A percentile compares a stretch with the other conserved stretches of the same genome.
Evolutionary conservation across 495 filamentous ascomycete genomes (phyloP).

Genomic region (Xylaria acuta): DNA sequence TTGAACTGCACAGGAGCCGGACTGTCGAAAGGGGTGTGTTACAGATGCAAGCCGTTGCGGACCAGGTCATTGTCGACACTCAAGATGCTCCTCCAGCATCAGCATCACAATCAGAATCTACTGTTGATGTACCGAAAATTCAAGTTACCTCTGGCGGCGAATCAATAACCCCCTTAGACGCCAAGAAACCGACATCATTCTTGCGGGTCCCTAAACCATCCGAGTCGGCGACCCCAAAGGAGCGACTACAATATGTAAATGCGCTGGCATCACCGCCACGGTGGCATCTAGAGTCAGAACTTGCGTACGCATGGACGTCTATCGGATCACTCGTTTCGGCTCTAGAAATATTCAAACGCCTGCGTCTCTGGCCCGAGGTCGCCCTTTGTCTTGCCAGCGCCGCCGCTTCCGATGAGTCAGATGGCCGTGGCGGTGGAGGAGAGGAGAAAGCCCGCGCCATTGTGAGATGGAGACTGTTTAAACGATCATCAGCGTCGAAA

Average conservation of each 20-base stretch:
- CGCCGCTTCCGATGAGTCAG: slow-evolving; percentile 70
- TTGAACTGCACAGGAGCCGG: slow-evolving; percentile 83
- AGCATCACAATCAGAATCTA: slow-evolving; percentile 18
- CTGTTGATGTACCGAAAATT: slow-evolving; percentile 46
- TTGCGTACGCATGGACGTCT: slow-evolving; percentile 87
- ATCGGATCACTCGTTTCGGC: slow-evolving; percentile 88
- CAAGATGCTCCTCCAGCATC: slow-evolving; percentile 48
- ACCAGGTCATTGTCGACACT: slow-evolving; percentile 94
- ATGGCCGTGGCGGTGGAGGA: slow-evolving; percentile 51
- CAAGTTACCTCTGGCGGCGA: slow-evolving; percentile 41
- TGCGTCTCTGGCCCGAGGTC: slow-evolving; percentile 95
- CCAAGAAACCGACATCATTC: slow-evolving; percentile 70
- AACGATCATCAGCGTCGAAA: slow-evolving; percentile 41
- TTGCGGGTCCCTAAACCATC: slow-evolving; percentile 76
- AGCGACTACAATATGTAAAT: slow-evolving; percentile 83
- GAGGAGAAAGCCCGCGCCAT: slow-evolving; percentile 83
- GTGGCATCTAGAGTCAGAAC: slow-evolving; percentile 93
- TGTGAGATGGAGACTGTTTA: slow-evolving; percentile 78
- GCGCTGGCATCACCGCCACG: slow-evolving; percentile 80
- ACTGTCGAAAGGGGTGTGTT: slow-evolving; percentile 89
- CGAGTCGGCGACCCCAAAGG: slow-evolving; percentile 77
- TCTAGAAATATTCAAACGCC: slow-evolving; percentile 92
- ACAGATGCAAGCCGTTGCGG: slow-evolving; percentile 94
- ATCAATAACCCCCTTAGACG: slow-evolving; percentile 12
- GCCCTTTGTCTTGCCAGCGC: slow-evolving; percentile 77